phyloP scores from a whole-genome alignment of 2,329 filamentous ascomycete genomes.

The Coleophoma crateriformis region DNA sequence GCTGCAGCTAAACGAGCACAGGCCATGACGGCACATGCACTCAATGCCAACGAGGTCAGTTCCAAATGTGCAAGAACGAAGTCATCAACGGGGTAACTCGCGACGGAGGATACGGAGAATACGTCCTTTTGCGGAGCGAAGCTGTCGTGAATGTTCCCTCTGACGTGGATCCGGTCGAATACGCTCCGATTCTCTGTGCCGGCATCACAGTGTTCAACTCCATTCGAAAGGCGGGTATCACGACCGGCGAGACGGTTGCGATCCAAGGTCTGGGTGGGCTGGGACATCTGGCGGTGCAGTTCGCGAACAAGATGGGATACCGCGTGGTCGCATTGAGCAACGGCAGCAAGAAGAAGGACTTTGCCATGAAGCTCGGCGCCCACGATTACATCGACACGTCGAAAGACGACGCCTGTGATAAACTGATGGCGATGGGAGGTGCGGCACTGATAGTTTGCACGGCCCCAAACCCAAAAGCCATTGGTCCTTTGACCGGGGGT shows the following conservation, averaged over 20 bases:
- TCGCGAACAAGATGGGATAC: constrained; percentile 71
- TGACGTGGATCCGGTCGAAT: constrained; percentile 44
- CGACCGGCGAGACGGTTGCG: constrained; percentile 47
- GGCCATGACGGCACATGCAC: constrained; percentile 51
- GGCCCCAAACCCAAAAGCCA: constrained; percentile 51
- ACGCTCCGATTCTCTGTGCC: constrained; percentile 57
- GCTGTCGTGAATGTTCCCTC: constrained; percentile 51
- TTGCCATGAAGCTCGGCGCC: constrained; percentile 58
- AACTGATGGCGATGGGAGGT: constrained; percentile 52
- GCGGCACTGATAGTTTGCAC: constrained; percentile 58
- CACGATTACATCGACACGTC: constrained; percentile 54
- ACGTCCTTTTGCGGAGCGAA: constrained; percentile 53
- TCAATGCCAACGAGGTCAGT: constrained; percentile 55
- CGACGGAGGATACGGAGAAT: constrained; percentile 66
- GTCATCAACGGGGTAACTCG: constrained; percentile 59
- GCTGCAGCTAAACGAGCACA: neutral
- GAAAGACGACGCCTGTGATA: constrained; percentile 39
- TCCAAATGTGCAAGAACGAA: constrained; percentile 62
- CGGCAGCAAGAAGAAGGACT: constrained; percentile 60
- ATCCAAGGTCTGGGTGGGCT: constrained; percentile 70
- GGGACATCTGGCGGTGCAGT: constrained; percentile 74
- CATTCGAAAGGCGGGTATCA: constrained; percentile 43
- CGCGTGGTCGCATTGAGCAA: constrained; percentile 63
- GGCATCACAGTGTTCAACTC: constrained; percentile 60
- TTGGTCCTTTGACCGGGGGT: constrained; percentile 47